A percentile compares a stretch with the other conserved stretches of the same genome.
Conservation (phyloP, 257 asterid genomes). For the Fraxinus cuspidata region DNA sequence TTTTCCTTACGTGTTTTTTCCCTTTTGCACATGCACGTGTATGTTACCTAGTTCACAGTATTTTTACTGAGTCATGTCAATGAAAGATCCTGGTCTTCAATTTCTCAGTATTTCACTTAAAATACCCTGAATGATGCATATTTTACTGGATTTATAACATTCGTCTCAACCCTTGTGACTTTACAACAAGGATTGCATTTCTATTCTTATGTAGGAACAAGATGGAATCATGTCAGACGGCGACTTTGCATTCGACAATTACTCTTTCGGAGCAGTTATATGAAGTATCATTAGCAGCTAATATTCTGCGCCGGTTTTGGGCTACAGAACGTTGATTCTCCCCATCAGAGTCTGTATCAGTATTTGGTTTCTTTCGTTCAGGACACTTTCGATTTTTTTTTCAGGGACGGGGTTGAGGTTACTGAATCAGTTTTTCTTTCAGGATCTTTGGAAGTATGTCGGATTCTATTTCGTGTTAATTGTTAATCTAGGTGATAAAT, state of each 20-base stretch:
- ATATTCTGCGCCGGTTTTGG: slow-evolving; percentile 12
- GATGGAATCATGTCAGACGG: slow-evolving; percentile 51
- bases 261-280: slow-evolving; percentile 50
- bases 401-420: neutral
- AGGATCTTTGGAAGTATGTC: neutral
- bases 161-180: neutral
- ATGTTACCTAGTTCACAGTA: no score
- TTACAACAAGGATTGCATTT: neutral
- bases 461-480: neutral
- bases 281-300: slow-evolving; percentile 19
- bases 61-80: neutral
- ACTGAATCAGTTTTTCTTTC: neutral
- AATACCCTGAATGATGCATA: neutral
- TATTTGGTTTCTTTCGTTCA: slow-evolving; percentile 12
- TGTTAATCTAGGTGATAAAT: neutral
- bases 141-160: neutral
- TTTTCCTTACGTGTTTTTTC: no score
- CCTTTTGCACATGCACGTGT: no score
- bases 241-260: slow-evolving; percentile 57
- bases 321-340: slow-evolving; percentile 15
- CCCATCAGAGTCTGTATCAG: slow-evolving; percentile 38
- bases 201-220: slow-evolving; percentile 56
- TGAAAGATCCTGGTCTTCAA: neutral
- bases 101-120: neutral
- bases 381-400: neutral